Conservation (phyloP, 179 eudicot genomes). For the Heliamphora pulchella region DNA sequence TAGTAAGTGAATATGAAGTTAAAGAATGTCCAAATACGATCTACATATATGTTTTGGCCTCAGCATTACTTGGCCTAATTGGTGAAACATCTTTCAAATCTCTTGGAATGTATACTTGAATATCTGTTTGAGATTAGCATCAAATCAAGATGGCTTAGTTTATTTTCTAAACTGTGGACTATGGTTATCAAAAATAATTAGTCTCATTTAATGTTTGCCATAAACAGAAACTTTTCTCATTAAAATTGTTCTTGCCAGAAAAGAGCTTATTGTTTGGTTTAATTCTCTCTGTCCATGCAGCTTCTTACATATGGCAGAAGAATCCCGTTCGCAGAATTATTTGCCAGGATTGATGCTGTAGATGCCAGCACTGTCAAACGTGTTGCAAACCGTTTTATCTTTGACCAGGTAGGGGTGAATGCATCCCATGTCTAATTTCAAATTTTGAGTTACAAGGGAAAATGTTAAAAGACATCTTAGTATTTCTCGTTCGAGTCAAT, state of each 20-base stretch:
- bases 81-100: neutral
- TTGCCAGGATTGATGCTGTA: slow-evolving; percentile 82
- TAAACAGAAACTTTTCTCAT: neutral
- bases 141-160: neutral
- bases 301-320: slow-evolving; percentile 75
- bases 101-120: neutral
- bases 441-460: neutral
- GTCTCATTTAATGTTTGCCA: neutral
- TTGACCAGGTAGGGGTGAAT: slow-evolving; percentile 47
- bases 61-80: neutral
- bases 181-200: neutral
- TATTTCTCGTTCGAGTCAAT: neutral
- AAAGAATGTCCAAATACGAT: neutral
- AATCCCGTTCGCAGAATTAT: slow-evolving; percentile 73
- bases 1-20: neutral
- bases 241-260: neutral
- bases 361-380: slow-evolving; percentile 72
- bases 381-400: slow-evolving; percentile 68
- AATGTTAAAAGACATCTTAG: neutral
- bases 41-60: too few species aligned
- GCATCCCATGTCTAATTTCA: neutral
- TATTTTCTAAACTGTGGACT: neutral
- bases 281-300: slow-evolving; percentile 34
- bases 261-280: slow-evolving; percentile 5
- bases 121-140: neutral